These are phyloP conservation scores for Eucalyptus curtisii DNA, from an alignment of 345 rosid species.

Conservation along the genomic window DNA sequence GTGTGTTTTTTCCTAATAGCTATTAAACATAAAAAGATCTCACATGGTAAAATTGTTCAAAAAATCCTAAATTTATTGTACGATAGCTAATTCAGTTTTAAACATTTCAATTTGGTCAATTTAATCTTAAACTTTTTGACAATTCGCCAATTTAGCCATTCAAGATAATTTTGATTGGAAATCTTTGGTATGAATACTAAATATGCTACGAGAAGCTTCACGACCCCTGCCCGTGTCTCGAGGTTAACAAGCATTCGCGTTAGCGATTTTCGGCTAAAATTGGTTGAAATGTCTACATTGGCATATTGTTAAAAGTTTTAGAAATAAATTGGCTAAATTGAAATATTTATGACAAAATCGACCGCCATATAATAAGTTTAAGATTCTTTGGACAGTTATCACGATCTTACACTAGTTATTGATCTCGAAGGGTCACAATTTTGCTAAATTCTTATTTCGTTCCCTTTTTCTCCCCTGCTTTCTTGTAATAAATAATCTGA, in stretches of 20 bases:
- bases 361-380: rapidly evolving
- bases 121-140: rapidly evolving
- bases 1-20: background rate
- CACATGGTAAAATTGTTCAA: background rate
- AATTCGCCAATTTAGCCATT: background rate
- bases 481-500: background rate
- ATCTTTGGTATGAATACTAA: rapidly evolving
- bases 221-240: rapidly evolving
- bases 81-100: rapidly evolving
- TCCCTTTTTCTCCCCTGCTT: background rate
- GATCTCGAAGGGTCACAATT: background rate
- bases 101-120: background rate
- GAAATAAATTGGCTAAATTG: rapidly evolving
- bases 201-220: background rate
- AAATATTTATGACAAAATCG: background rate
- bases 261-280: rapidly evolving
- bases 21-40: background rate
- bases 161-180: rapidly evolving
- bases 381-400: background rate
- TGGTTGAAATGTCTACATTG: rapidly evolving
- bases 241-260: rapidly evolving
- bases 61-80: background rate
- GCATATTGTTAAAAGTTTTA: background rate
- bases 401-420: background rate
- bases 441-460: background rate